Evolutionary conservation across 2,329 filamentous ascomycete genomes (phyloP).

Genomic region (Fusarium chlamydosporum): DNA sequence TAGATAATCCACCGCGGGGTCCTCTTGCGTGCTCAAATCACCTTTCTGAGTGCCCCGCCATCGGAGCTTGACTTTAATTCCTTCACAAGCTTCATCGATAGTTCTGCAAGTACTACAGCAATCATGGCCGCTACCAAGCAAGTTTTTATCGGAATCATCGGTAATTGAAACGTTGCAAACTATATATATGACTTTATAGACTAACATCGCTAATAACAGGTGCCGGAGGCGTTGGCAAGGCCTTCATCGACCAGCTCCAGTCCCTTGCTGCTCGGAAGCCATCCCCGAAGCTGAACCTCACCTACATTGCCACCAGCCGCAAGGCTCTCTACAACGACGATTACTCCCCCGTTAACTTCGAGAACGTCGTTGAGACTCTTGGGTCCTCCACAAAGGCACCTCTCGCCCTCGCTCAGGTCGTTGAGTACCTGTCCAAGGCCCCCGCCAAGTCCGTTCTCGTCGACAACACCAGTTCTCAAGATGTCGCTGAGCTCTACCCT

Average conservation of each 20-base stretch:
- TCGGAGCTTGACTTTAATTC: slow-evolving; percentile 53
- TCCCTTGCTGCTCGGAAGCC: slow-evolving; percentile 75
- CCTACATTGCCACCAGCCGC: slow-evolving; percentile 88
- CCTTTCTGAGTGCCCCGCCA: slow-evolving; percentile 53
- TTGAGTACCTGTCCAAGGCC: slow-evolving; percentile 82
- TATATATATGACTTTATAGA: background rate
- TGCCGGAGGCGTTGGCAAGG: slow-evolving; percentile 91
- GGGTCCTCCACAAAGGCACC: slow-evolving; percentile 74
- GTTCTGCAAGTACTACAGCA: slow-evolving; percentile 32
- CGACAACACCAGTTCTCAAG: slow-evolving; percentile 95
- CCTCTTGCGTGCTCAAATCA: slow-evolving; percentile 44
- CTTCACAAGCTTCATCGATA: slow-evolving; percentile 44
- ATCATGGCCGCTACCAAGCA: slow-evolving; percentile 63
- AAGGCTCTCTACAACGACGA: slow-evolving; percentile 82
- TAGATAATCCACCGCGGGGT: slow-evolving; percentile 52
- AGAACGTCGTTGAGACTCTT: slow-evolving; percentile 73
- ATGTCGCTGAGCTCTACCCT: slow-evolving; percentile 87
- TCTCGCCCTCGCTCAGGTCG: slow-evolving; percentile 76
- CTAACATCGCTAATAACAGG: slow-evolving; percentile 66
- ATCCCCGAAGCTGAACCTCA: slow-evolving; percentile 78
- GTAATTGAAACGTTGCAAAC: slow-evolving; percentile 50
- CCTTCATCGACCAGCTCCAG: slow-evolving; percentile 87
- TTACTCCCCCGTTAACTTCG: slow-evolving; percentile 76
- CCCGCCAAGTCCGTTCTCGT: slow-evolving; percentile 86
- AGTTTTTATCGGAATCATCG: slow-evolving; percentile 68